Conservation (phyloP, 2,329 filamentous ascomycete genomes). For the Gliomastix tumulicola region DNA sequence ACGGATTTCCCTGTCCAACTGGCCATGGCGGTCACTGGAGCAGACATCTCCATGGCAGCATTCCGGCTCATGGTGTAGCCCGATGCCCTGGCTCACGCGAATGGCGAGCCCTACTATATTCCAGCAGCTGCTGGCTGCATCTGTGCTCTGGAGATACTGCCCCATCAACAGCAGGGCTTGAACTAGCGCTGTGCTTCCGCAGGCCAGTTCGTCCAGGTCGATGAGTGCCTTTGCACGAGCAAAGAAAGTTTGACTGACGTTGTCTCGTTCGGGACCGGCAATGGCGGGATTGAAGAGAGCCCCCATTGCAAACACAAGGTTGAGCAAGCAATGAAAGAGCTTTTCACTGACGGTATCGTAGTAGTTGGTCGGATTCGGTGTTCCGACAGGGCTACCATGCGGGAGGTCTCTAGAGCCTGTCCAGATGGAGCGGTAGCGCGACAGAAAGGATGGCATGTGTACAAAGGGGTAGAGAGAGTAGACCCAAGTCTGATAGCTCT, state of each 20-base stretch:
- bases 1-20: background rate
- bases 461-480: conserved; percentile 11
- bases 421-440: conserved; percentile 6
- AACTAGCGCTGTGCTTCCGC: conserved; percentile 11
- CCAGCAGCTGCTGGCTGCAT: conserved; percentile 13
- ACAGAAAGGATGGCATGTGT: conserved; percentile 8
- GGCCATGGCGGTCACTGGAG: background rate
- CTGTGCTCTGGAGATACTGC: conserved; percentile 16
- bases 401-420: background rate
- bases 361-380: background rate
- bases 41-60: background rate
- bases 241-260: background rate
- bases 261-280: background rate
- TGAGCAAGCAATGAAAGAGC: conserved; percentile 11
- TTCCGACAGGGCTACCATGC: background rate
- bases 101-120: conserved; percentile 15
- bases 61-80: conserved; percentile 10
- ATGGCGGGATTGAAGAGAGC: conserved; percentile 8
- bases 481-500: conserved; percentile 7
- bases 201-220: background rate
- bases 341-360: background rate
- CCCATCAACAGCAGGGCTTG: conserved; percentile 14
- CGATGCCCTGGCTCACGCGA: conserved; percentile 15
- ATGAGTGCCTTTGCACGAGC: background rate
- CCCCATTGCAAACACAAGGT: conserved; percentile 15